Conservation (phyloP, 139 green algal species). For the Tetradesmus obliquus region DNA sequence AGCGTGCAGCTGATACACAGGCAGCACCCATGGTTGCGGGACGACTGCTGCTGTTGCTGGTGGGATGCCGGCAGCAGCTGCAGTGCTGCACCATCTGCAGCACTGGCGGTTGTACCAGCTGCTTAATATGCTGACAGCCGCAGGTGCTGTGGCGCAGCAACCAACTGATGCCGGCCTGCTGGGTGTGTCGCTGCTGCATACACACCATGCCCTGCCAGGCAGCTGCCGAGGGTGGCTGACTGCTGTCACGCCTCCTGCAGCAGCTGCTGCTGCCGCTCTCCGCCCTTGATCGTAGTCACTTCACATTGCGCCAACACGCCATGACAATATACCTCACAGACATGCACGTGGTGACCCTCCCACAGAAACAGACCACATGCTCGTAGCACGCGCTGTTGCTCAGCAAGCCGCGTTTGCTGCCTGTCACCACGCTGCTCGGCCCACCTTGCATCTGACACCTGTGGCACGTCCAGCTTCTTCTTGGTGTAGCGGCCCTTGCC, state of each 20-base stretch:
- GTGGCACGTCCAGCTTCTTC: slow-evolving; percentile 76
- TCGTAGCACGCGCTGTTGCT: not conserved
- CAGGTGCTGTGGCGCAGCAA: too few species aligned
- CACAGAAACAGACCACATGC: too few species aligned
- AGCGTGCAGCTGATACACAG: not conserved
- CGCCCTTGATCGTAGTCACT: too few species aligned
- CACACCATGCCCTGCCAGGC: too few species aligned
- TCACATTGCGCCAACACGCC: too few species aligned
- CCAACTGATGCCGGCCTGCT: too few species aligned
- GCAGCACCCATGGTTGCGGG: not conserved
- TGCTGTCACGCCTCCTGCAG: too few species aligned
- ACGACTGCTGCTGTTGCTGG: not conserved
- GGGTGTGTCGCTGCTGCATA: too few species aligned
- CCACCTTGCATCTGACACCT: slow-evolving; percentile 79
- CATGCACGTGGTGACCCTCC: too few species aligned
- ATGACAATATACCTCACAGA: too few species aligned
- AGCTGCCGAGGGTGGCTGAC: too few species aligned
- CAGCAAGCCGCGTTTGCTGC: not conserved
- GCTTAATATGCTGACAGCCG: not conserved
- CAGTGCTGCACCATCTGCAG: not conserved
- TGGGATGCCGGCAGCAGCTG: not conserved
- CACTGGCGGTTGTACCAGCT: not conserved
- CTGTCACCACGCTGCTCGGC: not conserved
- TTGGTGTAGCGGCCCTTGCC: slow-evolving; percentile 87
- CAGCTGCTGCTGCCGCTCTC: too few species aligned